Percentiles rank a stretch among this genome's conserved stretches.
phyloP scores from a whole-genome alignment of 306 rosid species.

The Citrullus mucosospermus region DNA sequence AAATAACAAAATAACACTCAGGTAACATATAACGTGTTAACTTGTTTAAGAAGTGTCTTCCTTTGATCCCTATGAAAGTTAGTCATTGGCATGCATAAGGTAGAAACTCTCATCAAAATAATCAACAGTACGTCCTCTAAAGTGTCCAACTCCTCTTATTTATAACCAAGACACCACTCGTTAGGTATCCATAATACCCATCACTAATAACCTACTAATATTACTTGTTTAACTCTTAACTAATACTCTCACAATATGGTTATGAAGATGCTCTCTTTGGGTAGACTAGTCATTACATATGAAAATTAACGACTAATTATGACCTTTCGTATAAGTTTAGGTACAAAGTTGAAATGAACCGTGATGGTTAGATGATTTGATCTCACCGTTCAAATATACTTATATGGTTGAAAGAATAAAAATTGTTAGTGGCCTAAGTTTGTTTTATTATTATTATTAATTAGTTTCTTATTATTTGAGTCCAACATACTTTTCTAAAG shows the following conservation, averaged over 20 bases:
- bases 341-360: neutral
- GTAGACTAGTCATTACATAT: neutral
- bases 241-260: neutral
- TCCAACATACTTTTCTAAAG: neutral
- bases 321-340: neutral
- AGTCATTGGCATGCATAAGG: too few relatives aligned
- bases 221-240: too few relatives aligned
- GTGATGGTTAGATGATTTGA: neutral
- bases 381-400: neutral
- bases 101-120: too few relatives aligned
- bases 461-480: neutral
- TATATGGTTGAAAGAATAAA: neutral
- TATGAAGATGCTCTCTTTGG: neutral
- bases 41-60: too few relatives aligned
- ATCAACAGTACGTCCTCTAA: too few relatives aligned
- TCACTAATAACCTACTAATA: too few relatives aligned
- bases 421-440: neutral
- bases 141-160: too few relatives aligned
- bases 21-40: too few relatives aligned
- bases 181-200: too few relatives aligned
- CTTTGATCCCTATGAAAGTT: too few relatives aligned
- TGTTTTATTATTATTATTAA: neutral
- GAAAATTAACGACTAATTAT: neutral
- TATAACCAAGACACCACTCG: too few relatives aligned
- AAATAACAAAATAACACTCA: too few relatives aligned